These are phyloP conservation scores for Botrytis paeoniae DNA, from an alignment of 2,329 filamentous ascomycete species.

Conservation along the genomic window DNA sequence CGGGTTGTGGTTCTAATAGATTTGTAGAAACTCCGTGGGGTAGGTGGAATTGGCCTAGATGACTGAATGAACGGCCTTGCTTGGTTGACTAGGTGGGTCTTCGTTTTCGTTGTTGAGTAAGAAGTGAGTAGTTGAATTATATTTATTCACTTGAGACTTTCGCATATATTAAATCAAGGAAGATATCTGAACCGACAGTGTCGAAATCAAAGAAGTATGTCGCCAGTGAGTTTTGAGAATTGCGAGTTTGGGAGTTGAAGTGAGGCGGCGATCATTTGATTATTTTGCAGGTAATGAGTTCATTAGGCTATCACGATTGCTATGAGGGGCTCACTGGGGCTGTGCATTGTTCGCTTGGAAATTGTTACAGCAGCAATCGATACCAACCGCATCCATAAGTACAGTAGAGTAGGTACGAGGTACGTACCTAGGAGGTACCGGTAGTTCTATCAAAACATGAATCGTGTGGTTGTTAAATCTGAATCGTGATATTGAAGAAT, in stretches of 20 bases:
- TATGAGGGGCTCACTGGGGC: background rate
- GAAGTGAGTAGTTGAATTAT: background rate
- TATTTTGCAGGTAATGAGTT: background rate
- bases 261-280: background rate
- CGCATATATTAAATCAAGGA: background rate
- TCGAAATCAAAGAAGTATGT: background rate
- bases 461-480: background rate
- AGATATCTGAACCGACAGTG: background rate
- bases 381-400: background rate
- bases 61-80: background rate
- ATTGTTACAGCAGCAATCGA: background rate
- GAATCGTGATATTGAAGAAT: background rate
- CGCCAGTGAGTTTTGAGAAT: conserved; percentile 2
- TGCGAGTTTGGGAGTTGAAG: background rate
- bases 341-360: conserved; percentile 8
- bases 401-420: background rate
- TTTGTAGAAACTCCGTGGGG: conserved; percentile 19
- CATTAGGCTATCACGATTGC: conserved; percentile 4
- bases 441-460: background rate
- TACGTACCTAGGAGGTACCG: background rate
- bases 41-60: conserved; percentile 6
- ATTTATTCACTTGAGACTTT: background rate
- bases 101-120: background rate
- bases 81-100: conserved; percentile 2
- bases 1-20: background rate